phyloP scores from a whole-genome alignment of 768 basidiomycete species.

The Fistulinella prunicolor region DNA sequence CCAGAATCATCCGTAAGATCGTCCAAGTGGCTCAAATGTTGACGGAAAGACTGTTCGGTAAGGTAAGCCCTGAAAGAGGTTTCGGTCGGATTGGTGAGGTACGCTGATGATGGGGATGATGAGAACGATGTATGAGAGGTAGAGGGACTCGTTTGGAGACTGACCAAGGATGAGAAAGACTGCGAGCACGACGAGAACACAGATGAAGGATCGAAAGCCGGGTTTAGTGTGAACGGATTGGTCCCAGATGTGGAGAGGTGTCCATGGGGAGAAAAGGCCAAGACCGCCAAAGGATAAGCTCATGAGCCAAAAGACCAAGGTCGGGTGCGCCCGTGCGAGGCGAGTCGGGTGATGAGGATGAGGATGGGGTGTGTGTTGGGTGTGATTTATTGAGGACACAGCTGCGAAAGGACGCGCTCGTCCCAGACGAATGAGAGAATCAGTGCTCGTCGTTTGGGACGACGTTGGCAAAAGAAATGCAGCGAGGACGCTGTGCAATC shows the following conservation, averaged over 20 bases:
- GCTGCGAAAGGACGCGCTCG: slow-evolving; percentile 32
- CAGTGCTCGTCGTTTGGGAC: slow-evolving; percentile 14
- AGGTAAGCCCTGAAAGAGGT: slow-evolving; percentile 91
- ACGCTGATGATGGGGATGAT: slow-evolving; percentile 52
- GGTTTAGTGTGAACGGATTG: slow-evolving; percentile 51
- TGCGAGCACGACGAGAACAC: slow-evolving; percentile 63
- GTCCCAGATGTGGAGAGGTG: slow-evolving; percentile 50
- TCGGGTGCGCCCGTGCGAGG: slow-evolving; percentile 38
- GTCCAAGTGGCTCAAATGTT: slow-evolving; percentile 85
- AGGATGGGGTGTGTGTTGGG: slow-evolving; percentile 28
- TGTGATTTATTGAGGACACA: slow-evolving; percentile 39
- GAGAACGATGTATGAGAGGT: background rate
- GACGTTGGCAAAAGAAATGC: slow-evolving; percentile 18
- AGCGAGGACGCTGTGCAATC: slow-evolving; percentile 16
- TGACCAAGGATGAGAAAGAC: slow-evolving; percentile 71
- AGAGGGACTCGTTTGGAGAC: slow-evolving; percentile 26
- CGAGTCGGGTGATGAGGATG: slow-evolving; percentile 34
- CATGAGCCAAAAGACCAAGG: slow-evolving; percentile 56
- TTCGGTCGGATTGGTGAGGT: slow-evolving; percentile 93
- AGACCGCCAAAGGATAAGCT: slow-evolving; percentile 62
- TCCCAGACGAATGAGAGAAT: slow-evolving; percentile 3
- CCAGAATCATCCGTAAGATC: slow-evolving; percentile 54
- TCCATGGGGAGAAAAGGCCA: slow-evolving; percentile 57
- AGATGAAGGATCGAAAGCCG: slow-evolving; percentile 70
- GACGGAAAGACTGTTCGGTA: slow-evolving; percentile 96